phyloP scores from a whole-genome alignment of 257 asterid species.

The Agastache rugosa region DNA sequence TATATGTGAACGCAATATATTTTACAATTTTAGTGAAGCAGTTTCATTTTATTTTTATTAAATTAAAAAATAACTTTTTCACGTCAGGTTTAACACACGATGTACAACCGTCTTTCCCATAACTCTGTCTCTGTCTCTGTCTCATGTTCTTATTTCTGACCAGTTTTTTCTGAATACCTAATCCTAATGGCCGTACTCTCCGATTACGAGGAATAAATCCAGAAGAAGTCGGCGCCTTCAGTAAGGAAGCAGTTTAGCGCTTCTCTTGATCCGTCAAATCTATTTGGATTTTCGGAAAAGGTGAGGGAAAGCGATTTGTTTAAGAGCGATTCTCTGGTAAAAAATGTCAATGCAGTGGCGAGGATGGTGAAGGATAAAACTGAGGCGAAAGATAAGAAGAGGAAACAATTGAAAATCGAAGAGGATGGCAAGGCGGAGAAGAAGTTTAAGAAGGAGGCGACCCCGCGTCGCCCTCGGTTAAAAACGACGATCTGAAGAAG shows the following conservation, averaged over 20 bases:
- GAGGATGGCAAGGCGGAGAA: constrained; percentile 31
- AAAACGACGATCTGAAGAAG: constrained; percentile 10
- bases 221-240: constrained; percentile 40
- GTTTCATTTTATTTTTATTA: too few species aligned
- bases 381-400: constrained; percentile 58
- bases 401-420: constrained; percentile 47
- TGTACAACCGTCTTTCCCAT: too few species aligned
- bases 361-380: constrained; percentile 69
- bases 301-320: constrained; percentile 70
- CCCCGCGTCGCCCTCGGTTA: too few species aligned
- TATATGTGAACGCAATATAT: too few species aligned
- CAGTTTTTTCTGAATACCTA: constrained; percentile 10
- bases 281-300: constrained; percentile 70
- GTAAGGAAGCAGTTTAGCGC: constrained; percentile 58
- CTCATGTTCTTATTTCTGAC: not conserved
- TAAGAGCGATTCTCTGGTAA: constrained; percentile 60
- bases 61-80: too few species aligned
- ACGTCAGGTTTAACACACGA: too few species aligned
- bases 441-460: constrained; percentile 42
- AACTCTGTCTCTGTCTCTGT: too few species aligned
- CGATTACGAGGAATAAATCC: constrained; percentile 51
- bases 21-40: too few species aligned
- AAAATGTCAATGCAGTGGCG: constrained; percentile 68
- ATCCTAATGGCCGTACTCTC: constrained; percentile 58
- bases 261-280: constrained; percentile 65